Percentiles rank a stretch among this genome's conserved stretches.
Evolutionary conservation across 371 early-diverging fungal genomes (phyloP).

Genomic region (Blakeslea trispora): DNA sequence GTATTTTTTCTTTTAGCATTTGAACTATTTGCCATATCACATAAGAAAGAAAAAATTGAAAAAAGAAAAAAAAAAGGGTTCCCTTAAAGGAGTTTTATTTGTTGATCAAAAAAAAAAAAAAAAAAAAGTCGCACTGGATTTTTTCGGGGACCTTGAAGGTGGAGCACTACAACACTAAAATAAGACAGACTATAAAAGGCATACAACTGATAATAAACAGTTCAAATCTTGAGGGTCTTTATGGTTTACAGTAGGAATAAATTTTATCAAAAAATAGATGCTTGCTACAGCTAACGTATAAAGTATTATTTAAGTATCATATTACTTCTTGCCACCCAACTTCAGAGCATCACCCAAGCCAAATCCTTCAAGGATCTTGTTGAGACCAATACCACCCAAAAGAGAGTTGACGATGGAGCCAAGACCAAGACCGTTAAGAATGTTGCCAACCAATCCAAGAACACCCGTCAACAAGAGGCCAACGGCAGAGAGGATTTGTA

Average conservation of each 20-base stretch:
- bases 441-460: slow-evolving; percentile 31
- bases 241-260: too few relatives aligned
- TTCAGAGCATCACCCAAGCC: slow-evolving; percentile 26
- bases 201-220: too few relatives aligned
- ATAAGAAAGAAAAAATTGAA: slow-evolving; percentile 4
- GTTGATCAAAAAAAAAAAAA: too few relatives aligned
- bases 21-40: slow-evolving; percentile 19
- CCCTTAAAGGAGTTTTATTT: too few relatives aligned
- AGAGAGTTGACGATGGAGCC: slow-evolving; percentile 29
- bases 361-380: slow-evolving; percentile 35
- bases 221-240: too few relatives aligned
- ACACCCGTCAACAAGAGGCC: slow-evolving; percentile 36
- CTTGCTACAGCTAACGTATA: too few relatives aligned
- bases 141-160: too few relatives aligned
- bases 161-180: too few relatives aligned
- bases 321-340: slow-evolving; percentile 13
- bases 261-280: too few relatives aligned
- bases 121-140: too few relatives aligned
- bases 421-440: slow-evolving; percentile 33
- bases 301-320: too few relatives aligned
- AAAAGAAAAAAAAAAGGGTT: background rate
- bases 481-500: slow-evolving; percentile 38
- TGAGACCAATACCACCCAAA: slow-evolving; percentile 34
- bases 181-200: too few relatives aligned
- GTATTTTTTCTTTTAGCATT: slow-evolving; percentile 15